Base-by-base conservation (phyloP, 2,329 filamentous ascomycete species). In the Fusarium lateritium region DNA sequence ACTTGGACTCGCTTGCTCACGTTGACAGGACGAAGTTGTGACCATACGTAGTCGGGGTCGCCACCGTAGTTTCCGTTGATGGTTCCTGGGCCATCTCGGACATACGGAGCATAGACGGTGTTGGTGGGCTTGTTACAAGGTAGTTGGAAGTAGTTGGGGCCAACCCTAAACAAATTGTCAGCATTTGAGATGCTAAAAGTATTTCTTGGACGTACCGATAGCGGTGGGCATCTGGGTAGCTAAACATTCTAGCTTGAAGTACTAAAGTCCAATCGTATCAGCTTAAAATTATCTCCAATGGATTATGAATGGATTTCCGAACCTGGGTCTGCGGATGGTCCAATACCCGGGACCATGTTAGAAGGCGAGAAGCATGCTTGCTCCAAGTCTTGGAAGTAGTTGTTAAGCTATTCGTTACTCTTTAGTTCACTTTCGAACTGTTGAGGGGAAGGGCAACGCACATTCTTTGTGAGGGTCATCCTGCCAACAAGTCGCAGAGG, bases 341-440 rank as follows among this genome's bases (percentile, higher is more conserved):
- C 88, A 53, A 90, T 83, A 6, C 90, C 90, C 0, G 89, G 89
- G 0, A 92, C 88, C 79, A 92, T 83, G 63, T 86, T 89, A 0
- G 86, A 87, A 0, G 90, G 90, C 0, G 87, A 89, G 74, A 92
- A 92, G 3, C 88, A 87, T 0, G 87, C 86, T 77, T 92, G 89
- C 75, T 92, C 90, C 56, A 91, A 86, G 70, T 93, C 91, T 56
- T 86, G 83, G 73, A 92, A 91, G 80, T 91, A 92, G 79, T 92
- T 92, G 55, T 85, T 78, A 2, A 70, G 68, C 70, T 73, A 3
- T 9, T 2, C 2, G 19, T 2, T 3, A 6, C 4, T 7, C 2
- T 5, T 51, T 15, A 34, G 36, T 8, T 4, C 0, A 2, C 13
- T 2, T 3, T 1, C 2, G 1, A 13, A 0, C 8, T 7, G 7